phyloP scores from a whole-genome alignment of 164 flowering plant species.

The Piper longum region DNA sequence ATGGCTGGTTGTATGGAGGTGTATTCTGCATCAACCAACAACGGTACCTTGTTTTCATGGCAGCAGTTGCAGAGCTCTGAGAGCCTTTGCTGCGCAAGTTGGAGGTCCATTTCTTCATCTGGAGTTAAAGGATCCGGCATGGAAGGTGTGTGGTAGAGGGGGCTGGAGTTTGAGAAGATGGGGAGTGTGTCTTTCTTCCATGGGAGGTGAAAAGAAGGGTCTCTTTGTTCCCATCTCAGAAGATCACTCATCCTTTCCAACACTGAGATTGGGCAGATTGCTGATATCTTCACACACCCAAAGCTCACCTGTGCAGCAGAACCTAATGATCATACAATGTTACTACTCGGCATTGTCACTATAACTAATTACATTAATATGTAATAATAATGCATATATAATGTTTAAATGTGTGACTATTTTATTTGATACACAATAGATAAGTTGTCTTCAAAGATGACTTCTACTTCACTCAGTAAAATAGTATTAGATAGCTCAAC shows the following conservation, averaged over 20 bases:
- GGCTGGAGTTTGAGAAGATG: constrained; percentile 40
- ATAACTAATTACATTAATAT: background rate
- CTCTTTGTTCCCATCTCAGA: constrained; percentile 64
- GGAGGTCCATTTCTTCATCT: constrained; percentile 56
- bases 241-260: constrained; percentile 57
- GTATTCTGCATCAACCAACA: constrained; percentile 77
- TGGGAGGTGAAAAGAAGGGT: constrained; percentile 54
- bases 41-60: constrained; percentile 29
- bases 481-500: no score
- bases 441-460: no score
- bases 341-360: background rate
- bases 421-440: no score
- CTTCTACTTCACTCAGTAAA: no score
- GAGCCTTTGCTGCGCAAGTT: constrained; percentile 37
- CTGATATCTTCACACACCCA: constrained; percentile 66
- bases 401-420: no score
- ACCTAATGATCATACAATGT: background rate
- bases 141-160: constrained; percentile 57
- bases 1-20: constrained; percentile 72
- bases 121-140: constrained; percentile 45
- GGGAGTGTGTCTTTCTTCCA: constrained; percentile 71
- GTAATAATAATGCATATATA: background rate
- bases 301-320: constrained; percentile 50
- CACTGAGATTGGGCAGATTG: constrained; percentile 55
- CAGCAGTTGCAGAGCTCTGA: constrained; percentile 32